Percentiles rank a stretch among this genome's conserved stretches.
These are phyloP conservation scores for Spergularia marina DNA, from an alignment of 148 eudicot genomes.

Conservation along the genomic window DNA sequence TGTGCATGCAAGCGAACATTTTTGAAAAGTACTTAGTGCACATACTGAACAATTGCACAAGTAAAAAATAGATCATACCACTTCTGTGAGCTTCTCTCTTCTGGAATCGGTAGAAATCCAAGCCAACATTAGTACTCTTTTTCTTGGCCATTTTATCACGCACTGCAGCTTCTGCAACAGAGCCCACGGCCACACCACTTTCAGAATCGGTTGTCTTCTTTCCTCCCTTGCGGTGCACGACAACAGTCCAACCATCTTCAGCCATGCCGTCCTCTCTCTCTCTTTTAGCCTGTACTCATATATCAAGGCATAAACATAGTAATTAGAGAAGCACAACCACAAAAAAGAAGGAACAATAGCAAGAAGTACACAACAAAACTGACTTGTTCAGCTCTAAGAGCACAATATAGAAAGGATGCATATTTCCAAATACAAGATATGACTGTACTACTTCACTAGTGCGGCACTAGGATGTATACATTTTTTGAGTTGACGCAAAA, in stretches of 20 bases:
- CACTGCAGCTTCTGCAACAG: constrained; percentile 80
- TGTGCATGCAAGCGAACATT: background rate
- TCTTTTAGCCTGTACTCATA: constrained; percentile 50
- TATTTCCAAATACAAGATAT: background rate
- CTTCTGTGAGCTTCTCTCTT: constrained; percentile 78
- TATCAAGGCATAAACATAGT: constrained; percentile 10
- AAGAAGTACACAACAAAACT: background rate
- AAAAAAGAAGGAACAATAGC: background rate
- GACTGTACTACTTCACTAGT: background rate
- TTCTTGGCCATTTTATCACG: constrained; percentile 69
- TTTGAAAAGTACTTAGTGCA: background rate
- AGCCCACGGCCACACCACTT: constrained; percentile 82
- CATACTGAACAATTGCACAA: background rate
- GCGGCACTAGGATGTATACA: background rate
- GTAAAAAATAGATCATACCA: constrained; percentile 44
- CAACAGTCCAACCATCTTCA: constrained; percentile 97
- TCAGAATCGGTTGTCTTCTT: constrained; percentile 88
- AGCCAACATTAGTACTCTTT: constrained; percentile 68
- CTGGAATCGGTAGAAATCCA: constrained; percentile 89
- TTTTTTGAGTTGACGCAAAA: background rate
- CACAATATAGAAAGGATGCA: background rate
- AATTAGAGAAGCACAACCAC: background rate
- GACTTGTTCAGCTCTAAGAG: background rate
- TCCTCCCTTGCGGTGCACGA: constrained; percentile 78
- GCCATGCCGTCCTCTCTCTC: constrained; percentile 66